Evolutionary conservation across 2,329 filamentous ascomycete genomes (phyloP), one percentile per base, ranked within the genome.

Genomic region (Trichoderma guizhouense): DNA sequence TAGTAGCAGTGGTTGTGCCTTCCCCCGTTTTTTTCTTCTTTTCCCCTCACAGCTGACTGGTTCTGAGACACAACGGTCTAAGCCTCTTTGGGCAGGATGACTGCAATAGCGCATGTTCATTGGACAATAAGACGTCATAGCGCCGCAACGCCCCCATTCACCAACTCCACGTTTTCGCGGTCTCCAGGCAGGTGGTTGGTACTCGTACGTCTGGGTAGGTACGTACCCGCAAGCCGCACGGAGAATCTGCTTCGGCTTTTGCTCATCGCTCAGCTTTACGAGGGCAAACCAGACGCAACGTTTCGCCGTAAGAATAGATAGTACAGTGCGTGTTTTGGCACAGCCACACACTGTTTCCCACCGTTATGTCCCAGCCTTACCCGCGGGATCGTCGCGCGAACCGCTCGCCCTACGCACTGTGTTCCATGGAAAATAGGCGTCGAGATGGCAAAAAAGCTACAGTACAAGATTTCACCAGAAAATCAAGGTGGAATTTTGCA

Each of bases 41-140:
- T 47, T 60, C 34, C 53, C 32, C 64, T 67, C 64, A 28, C 34
- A 36, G 64, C 64, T 58, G 65, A 60, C 65, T 36, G 65, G 65
- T 39, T 32, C 21, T 26, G 57, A 34, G 55, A 34, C 30, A n/a
- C 14, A 8, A 9, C 7, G 2, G 3, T 0, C 67, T 36, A 62
- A 21, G 21, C 67, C 67, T 14, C 28, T 62, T 69, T 18, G 18
- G 67, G 67, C 12, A 69, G 67, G 67, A 58, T 61, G 57, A 69
- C 57, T 53, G 57, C 55, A 7, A 32, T 26, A 21, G n/a, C 30
- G 57, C 26, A 30, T 39, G n/a, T 15, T 18, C 34, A 69, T 69
- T 69, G 67, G 67, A 14, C 12, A 5, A 36, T 11, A 53, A 21
- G 3, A 61, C 67, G 67, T 69, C 67, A 69, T 69, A 61, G 67